These are phyloP conservation scores for Neotropicomus parvogracilis DNA, from an alignment of 1,284 basidiomycete genomes.

Conservation along the genomic window DNA sequence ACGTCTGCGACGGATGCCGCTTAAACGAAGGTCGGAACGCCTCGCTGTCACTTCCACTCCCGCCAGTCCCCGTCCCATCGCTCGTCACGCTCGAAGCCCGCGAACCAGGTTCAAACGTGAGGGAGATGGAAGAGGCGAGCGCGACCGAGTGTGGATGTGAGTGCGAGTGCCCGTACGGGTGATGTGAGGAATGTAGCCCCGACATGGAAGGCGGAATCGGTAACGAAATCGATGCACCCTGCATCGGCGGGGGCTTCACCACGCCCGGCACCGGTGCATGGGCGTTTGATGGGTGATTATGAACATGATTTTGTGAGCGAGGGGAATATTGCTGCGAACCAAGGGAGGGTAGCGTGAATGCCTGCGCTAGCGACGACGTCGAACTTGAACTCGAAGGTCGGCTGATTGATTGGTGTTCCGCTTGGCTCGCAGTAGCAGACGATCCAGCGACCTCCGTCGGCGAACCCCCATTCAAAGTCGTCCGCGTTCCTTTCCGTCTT, in stretches of 20 bases:
- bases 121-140: conserved; percentile 18
- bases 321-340: conserved; percentile 1
- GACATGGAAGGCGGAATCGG: conserved; percentile 23
- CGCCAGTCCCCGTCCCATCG: conserved; percentile 29
- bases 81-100: conserved; percentile 36
- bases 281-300: conserved; percentile 1
- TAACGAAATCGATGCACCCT: conserved; percentile 24
- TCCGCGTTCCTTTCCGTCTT: conserved; percentile 18
- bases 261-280: conserved; percentile 4
- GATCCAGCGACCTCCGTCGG: not conserved
- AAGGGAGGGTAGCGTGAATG: conserved; percentile 26
- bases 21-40: conserved; percentile 61
- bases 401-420: conserved; percentile 24
- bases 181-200: conserved; percentile 5
- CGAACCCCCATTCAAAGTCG: conserved; percentile 17
- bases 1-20: conserved; percentile 64
- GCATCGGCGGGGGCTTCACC: conserved; percentile 30
- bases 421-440: not conserved
- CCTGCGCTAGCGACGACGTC: conserved; percentile 37
- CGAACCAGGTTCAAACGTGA: conserved; percentile 26
- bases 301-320: conserved; percentile 4
- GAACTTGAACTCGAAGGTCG: conserved; percentile 36
- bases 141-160: conserved; percentile 3
- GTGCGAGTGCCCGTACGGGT: conserved; percentile 3
- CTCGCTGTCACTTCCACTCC: conserved; percentile 28